phyloP scores from a whole-genome alignment of 2,329 filamentous ascomycete genomes.

The Aspergillus persii region DNA sequence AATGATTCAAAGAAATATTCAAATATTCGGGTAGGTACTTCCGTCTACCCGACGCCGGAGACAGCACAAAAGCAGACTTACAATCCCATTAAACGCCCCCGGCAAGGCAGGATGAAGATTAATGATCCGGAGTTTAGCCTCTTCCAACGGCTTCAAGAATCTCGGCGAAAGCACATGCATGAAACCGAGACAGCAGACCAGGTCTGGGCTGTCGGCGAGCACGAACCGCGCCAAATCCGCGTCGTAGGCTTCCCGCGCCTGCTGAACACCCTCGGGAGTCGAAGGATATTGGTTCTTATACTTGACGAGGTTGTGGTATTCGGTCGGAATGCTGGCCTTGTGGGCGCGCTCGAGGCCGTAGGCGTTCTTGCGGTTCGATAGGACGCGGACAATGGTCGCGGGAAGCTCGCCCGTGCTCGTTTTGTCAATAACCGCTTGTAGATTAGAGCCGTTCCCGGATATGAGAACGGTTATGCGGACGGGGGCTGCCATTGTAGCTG shows the following conservation, averaged over 20 bases:
- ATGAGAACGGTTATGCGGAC: slow-evolving; percentile 65
- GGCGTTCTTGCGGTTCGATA: slow-evolving; percentile 64
- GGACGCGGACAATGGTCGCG: slow-evolving; percentile 60
- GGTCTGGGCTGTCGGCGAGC: slow-evolving; percentile 62
- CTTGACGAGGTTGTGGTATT: slow-evolving; percentile 77
- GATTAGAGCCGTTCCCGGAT: slow-evolving; percentile 72
- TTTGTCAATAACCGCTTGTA: slow-evolving; percentile 72
- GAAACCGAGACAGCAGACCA: slow-evolving; percentile 81
- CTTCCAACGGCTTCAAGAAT: slow-evolving; percentile 68
- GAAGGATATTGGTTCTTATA: slow-evolving; percentile 68
- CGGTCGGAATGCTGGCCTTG: slow-evolving; percentile 64
- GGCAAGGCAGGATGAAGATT: slow-evolving; percentile 77
- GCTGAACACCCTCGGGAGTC: slow-evolving; percentile 48
- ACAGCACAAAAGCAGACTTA: slow-evolving; percentile 23
- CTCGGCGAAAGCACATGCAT: slow-evolving; percentile 75
- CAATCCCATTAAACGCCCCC: slow-evolving; percentile 72
- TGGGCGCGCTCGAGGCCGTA: slow-evolving; percentile 63
- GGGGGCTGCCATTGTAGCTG: slow-evolving; percentile 26
- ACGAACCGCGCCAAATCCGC: slow-evolving; percentile 69
- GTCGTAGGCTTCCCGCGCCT: slow-evolving; percentile 68
- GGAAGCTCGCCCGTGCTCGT: slow-evolving; percentile 49
- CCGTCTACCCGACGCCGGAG: background rate
- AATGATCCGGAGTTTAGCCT: slow-evolving; percentile 65
- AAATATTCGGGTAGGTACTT: background rate
- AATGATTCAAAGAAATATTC: background rate